Percentiles rank a stretch among this genome's conserved stretches.
phyloP scores from a whole-genome alignment of 2,329 filamentous ascomycete genomes.

The Diaporthe australafricana region DNA sequence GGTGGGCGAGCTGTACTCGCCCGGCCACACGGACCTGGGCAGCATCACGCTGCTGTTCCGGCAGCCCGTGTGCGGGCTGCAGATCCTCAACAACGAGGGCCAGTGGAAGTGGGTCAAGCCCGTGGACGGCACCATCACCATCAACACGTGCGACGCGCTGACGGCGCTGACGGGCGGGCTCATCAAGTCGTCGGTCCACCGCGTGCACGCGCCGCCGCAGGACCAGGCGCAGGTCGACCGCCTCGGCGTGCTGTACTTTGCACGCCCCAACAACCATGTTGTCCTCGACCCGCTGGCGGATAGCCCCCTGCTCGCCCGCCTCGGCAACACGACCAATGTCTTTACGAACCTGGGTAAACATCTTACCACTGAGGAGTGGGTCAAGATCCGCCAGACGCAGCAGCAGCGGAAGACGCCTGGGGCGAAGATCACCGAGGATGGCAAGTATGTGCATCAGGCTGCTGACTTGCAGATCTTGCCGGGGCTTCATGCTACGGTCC shows the following conservation, averaged over 20 bases:
- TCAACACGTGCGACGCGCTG: constrained; percentile 62
- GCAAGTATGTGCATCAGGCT: constrained; percentile 48
- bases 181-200: constrained; percentile 55
- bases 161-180: constrained; percentile 61
- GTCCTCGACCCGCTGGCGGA: constrained; percentile 51
- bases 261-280: constrained; percentile 55
- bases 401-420: constrained; percentile 52
- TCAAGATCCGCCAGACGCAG: constrained; percentile 53
- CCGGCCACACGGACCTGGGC: constrained; percentile 68
- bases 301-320: constrained; percentile 50
- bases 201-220: constrained; percentile 43
- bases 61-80: constrained; percentile 67
- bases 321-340: constrained; percentile 50
- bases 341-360: constrained; percentile 54
- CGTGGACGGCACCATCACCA: constrained; percentile 61
- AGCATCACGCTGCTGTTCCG: constrained; percentile 68
- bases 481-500: constrained; percentile 52
- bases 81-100: constrained; percentile 61
- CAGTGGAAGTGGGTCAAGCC: constrained; percentile 64
- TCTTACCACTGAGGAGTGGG: constrained; percentile 54
- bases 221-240: constrained; percentile 51
- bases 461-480: constrained; percentile 56
- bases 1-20: constrained; percentile 56
- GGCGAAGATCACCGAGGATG: constrained; percentile 49
- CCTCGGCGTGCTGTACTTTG: constrained; percentile 57